Percentiles rank a stretch among this genome's conserved stretches.
Conservation (phyloP, 2,329 filamentous ascomycete genomes). For the Fusarium sp. region DNA sequence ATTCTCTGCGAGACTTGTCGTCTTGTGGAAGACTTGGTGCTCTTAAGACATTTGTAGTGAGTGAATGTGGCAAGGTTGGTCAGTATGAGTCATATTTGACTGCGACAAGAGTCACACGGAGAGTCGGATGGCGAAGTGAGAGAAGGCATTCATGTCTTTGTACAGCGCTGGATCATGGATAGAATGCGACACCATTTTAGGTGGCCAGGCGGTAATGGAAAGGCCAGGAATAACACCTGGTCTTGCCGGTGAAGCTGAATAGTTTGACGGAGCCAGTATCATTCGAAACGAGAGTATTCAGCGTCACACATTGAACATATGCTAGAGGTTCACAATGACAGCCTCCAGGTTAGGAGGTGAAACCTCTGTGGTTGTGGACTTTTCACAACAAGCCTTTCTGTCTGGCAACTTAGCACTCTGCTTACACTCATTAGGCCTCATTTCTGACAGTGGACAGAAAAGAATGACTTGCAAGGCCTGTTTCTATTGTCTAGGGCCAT, state of each 20-base stretch:
- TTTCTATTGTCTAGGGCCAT: background rate
- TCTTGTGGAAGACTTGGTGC: background rate
- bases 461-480: background rate
- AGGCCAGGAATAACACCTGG: background rate
- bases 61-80: background rate
- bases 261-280: background rate
- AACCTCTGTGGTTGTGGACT: background rate
- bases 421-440: background rate
- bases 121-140: background rate
- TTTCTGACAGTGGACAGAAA: background rate
- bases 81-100: background rate
- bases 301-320: background rate
- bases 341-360: background rate
- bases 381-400: background rate
- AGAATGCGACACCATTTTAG: too few species aligned
- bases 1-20: background rate
- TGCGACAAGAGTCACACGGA: background rate
- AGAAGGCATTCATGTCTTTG: background rate
- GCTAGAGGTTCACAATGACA: background rate
- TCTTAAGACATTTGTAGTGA: background rate
- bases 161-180: background rate
- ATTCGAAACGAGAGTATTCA: background rate
- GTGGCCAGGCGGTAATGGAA: background rate
- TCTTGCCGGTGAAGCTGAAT: background rate
- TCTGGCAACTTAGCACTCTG: background rate